Percentiles rank a stretch among this genome's conserved stretches.
Evolutionary conservation across 495 filamentous ascomycete genomes (phyloP).

Genomic region (Aspergillus coremiiformis): DNA sequence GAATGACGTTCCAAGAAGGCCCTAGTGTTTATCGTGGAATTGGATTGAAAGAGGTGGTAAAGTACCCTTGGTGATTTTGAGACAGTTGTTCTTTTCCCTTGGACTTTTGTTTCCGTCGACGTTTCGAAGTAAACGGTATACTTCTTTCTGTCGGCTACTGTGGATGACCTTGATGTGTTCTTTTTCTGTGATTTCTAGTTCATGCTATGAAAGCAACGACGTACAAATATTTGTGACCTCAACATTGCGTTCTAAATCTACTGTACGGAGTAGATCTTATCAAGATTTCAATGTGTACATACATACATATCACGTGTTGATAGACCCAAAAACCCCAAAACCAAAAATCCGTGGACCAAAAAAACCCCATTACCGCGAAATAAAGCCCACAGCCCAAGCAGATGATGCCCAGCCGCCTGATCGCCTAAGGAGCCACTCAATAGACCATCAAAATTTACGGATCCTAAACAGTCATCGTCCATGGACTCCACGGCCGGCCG

Average conservation of each 20-base stretch:
- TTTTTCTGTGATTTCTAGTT: too few relatives aligned
- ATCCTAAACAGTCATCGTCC: conserved; percentile 10
- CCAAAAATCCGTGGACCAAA: background rate
- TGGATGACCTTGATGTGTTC: too few relatives aligned
- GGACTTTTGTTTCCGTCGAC: background rate
- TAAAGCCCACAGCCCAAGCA: conserved; percentile 3
- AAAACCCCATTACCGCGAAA: background rate
- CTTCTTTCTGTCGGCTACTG: background rate
- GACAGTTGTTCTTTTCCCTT: background rate
- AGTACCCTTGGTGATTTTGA: conserved; percentile 9
- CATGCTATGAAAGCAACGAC: too few relatives aligned
- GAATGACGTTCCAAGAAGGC: conserved; percentile 21
- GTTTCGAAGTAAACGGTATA: background rate
- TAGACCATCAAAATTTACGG: background rate
- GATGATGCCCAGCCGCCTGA: background rate
- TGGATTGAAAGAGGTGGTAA: background rate
- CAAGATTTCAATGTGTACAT: too few relatives aligned
- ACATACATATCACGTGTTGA: conserved; percentile 12
- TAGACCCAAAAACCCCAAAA: conserved; percentile 6
- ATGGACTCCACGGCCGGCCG: conserved; percentile 23
- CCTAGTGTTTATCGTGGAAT: background rate
- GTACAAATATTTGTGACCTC: too few relatives aligned
- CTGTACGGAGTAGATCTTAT: conserved; percentile 11
- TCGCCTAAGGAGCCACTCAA: background rate
- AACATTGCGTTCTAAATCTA: too few relatives aligned